Percentiles rank a stretch among this genome's conserved stretches.
Conservation (phyloP, 140 eudicot species). For the Flaveria floridana region DNA sequence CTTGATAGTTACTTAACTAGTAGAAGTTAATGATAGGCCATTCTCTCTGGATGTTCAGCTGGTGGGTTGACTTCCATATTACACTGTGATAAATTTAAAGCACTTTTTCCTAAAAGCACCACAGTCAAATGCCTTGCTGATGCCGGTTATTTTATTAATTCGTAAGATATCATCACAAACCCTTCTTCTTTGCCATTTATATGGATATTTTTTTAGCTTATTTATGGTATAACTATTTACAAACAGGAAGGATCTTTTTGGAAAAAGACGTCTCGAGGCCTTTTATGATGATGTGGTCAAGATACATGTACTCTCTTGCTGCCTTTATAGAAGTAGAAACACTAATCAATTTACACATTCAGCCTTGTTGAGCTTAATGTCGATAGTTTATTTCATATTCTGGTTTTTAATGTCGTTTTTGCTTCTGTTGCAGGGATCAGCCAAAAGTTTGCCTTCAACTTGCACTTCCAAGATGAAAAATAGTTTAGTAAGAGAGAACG, state of each 20-base stretch:
- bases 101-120: slow-evolving; percentile 54
- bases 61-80: slow-evolving; percentile 89
- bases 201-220: slow-evolving; percentile 10
- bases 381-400: not conserved
- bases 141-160: slow-evolving; percentile 85
- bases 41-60: slow-evolving; percentile 97
- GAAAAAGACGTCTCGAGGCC: slow-evolving; percentile 51
- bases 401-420: not conserved
- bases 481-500: slow-evolving; percentile 53
- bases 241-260: slow-evolving; percentile 66
- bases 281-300: slow-evolving; percentile 58
- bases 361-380: slow-evolving; percentile 4
- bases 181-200: not conserved
- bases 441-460: slow-evolving; percentile 55
- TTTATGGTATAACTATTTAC: not conserved
- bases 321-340: slow-evolving; percentile 7
- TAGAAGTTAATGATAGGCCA: slow-evolving; percentile 52
- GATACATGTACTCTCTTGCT: slow-evolving; percentile 51
- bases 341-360: not conserved
- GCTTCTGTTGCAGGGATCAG: slow-evolving; percentile 63
- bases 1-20: slow-evolving; percentile 3
- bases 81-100: slow-evolving; percentile 77
- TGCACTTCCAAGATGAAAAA: slow-evolving; percentile 65
- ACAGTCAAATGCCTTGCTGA: slow-evolving; percentile 87
- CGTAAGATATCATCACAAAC: slow-evolving; percentile 44